Base-by-base conservation (phyloP, 108 stramenopile genomes). In the Skeletonema marinoi region DNA sequence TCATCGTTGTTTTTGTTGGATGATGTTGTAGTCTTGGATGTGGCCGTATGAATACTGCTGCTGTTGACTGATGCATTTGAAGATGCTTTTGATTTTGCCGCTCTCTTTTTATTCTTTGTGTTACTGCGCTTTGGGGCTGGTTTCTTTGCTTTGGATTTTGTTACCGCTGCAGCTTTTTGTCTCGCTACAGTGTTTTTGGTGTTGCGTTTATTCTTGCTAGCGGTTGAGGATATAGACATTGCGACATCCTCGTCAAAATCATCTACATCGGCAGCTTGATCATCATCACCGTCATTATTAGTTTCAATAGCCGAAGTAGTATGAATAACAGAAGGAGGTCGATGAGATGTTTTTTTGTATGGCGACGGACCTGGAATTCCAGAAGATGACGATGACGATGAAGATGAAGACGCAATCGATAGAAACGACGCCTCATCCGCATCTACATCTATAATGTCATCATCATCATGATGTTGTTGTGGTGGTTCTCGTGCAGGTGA, bases 301-400 rank as follows among this genome's bases (percentile, higher is more conserved):
- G 41, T 7, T 50, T 38, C 50, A 16, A 29, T 32, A 17, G 50
- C 17, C 67, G 50, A 30, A 31, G 12, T 58, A 58, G 69, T 38
- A 32, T 59, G 69, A 38, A 70, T 35, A 39, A 58, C 58, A 1
- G 58, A 59, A 10, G 69, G 56, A 9, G 51, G 56, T 31, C 69
- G 35, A 70, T 58, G 36, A 60, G 31, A 60, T 33, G 69, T 35
- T 8, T 54, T 58, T 10, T 33, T 59, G 25, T 7, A 17, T 2
- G 33, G 31, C 8, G 13, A 73, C 3, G 73, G 73, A 65, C 63
- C 64, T 36, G 73, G 73, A 31, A 73, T 65, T 42, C 73, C 73
- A 65, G 73, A 73, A 5, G 71, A 71, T 19, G 44, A 46, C 1
- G 44, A 46, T 4, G 44, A 46, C 3, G 72, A 62, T 31, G 72